Base-by-base conservation (phyloP, 108 stramenopile genomes). In the Fistulifera pelliculosa region DNA sequence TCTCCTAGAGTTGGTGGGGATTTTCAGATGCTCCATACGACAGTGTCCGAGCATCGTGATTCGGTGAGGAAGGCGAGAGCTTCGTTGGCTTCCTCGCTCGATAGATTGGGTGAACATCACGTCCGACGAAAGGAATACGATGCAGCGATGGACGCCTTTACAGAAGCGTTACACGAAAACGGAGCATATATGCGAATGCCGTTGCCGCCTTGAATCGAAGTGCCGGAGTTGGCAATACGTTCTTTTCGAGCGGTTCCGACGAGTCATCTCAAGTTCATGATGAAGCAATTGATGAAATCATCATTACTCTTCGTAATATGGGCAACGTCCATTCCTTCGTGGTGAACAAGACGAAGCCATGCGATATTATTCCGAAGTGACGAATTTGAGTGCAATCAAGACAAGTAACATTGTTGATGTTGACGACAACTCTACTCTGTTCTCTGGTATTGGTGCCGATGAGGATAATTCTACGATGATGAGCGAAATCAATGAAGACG, bases 311-410 rank as follows among this genome's bases (percentile, higher is more conserved):
- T 26, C 62, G 76, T 27, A 88, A 77, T 54, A 73, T 88, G 52
- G 86, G 86, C 12, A 83, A 81, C 42, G 86, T 88, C 17, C 83
- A 88, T 51, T 88, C 82, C 61, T 88, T 4, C 66, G 86, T 10
- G 80, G 80, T 5, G 82, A 88, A 56, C 80, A 88, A 21, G 74
- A 69, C 44, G 77, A 76, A 48, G 86, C 86, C 16, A 83, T 84
- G 75, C 40, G 79, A 54, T 83, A 84, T 43, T 88, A 74, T 51
- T 68, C 78, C 11, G 86, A 88, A 65, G 80, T 83, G 25, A 76
- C 81, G 12, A 80, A 64, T 41, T 62, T 87, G 8, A 69, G 77
- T 64, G 81, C 85, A n/a, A 69, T 56, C 21, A 75, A 75, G 47
- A 0, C 43, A 19, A 27, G 31, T 19, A 52, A 4, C 58, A 56